Evolutionary conservation across 805 yeast species (phyloP).

Genomic region (Candida yuanshanica): DNA sequence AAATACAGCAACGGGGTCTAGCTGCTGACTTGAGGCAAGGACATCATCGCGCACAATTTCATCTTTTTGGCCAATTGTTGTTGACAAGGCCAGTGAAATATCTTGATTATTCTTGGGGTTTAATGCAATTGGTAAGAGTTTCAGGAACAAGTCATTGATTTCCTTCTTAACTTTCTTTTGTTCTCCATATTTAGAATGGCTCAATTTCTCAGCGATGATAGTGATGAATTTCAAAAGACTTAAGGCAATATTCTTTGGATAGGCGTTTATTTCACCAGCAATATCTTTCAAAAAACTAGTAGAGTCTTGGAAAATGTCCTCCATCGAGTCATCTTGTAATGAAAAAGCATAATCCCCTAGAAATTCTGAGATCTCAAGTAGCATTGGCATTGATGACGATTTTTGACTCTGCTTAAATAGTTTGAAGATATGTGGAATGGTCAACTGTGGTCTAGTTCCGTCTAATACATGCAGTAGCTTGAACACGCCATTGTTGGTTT

Average conservation of each 20-base stretch:
- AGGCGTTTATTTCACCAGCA: constrained; percentile 33
- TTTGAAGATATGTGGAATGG: constrained; percentile 62
- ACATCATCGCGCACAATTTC: constrained; percentile 8
- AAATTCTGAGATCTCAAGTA: constrained; percentile 14
- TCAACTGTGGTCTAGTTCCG: constrained; percentile 72
- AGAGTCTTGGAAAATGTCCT: constrained; percentile 67
- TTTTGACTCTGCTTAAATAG: constrained; percentile 34
- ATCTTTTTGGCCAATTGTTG: constrained; percentile 5
- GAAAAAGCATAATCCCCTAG: constrained; percentile 56
- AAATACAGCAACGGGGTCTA: constrained; percentile 11
- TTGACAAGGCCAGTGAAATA: constrained; percentile 12
- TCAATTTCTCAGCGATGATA: constrained; percentile 49
- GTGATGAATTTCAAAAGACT: constrained; percentile 47
- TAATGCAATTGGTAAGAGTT: constrained; percentile 28
- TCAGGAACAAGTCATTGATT: constrained; percentile 37
- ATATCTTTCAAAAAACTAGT: constrained; percentile 57
- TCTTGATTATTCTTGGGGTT: constrained; percentile 17
- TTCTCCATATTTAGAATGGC: constrained; percentile 55
- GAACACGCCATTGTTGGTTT: constrained; percentile 33
- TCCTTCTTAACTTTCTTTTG: constrained; percentile 57
- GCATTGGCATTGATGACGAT: constrained; percentile 11
- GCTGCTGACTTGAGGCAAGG: constrained; percentile 1
- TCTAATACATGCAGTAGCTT: constrained; percentile 74
- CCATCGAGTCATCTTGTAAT: constrained; percentile 69
- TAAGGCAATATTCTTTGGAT: constrained; percentile 46